Evolutionary conservation across 371 early-diverging fungal species (phyloP).

Genomic region (Lichtheimia ramosa): DNA sequence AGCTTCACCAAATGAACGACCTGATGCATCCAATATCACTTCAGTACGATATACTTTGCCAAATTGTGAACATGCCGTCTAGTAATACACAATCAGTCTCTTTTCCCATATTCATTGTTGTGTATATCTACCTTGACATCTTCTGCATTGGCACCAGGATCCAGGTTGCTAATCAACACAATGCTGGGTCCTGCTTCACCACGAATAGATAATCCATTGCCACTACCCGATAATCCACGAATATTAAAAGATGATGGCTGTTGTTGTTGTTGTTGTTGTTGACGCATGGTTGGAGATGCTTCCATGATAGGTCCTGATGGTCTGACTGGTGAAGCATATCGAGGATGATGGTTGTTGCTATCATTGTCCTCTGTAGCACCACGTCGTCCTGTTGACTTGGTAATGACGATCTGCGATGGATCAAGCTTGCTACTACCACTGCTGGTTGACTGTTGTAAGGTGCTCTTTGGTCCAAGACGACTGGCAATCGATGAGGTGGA

Average conservation of each 20-base stretch:
- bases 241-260: not conserved
- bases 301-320: not conserved
- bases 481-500: not conserved
- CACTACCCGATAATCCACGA: not conserved
- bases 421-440: conserved; percentile 4
- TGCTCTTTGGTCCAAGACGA: not conserved
- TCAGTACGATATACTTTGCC: conserved; percentile 41
- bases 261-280: not conserved
- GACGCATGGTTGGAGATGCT: not conserved
- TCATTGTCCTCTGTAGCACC: too few species aligned
- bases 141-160: conserved; percentile 54
- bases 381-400: conserved; percentile 3
- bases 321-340: not conserved
- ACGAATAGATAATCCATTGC: conserved; percentile 24
- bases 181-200: conserved; percentile 56
- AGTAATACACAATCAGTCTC: not conserved
- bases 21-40: conserved; percentile 35
- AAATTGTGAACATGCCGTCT: conserved; percentile 37
- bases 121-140: conserved; percentile 51
- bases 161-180: conserved; percentile 55
- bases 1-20: conserved; percentile 47
- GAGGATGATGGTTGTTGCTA: too few species aligned
- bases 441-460: not conserved
- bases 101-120: too few species aligned
- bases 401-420: conserved; percentile 19